A percentile compares a stretch with the other conserved stretches of the same genome.
These are phyloP conservation scores for Conticribra guillardii DNA, from an alignment of 108 stramenopile genomes.

Conservation along the genomic window DNA sequence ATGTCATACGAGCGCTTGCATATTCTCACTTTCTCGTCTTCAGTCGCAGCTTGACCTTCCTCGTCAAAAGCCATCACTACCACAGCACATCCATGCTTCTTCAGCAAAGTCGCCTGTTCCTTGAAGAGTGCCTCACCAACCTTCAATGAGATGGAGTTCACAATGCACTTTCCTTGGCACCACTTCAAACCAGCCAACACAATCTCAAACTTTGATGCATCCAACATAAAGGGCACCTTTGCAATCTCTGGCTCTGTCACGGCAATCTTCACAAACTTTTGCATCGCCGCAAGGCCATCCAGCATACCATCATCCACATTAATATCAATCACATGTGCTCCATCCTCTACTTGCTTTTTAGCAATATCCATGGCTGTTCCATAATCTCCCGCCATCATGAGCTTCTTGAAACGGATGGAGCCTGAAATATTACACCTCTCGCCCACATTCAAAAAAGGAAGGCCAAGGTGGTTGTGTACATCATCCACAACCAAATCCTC, in stretches of 20 bases:
- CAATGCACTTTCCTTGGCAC: constrained; percentile 97
- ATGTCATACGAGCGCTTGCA: constrained; percentile 99
- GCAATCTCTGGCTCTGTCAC: constrained; percentile 96
- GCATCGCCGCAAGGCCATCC: constrained; percentile 98
- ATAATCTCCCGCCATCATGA: constrained; percentile 97
- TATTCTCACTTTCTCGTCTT: constrained; percentile 96
- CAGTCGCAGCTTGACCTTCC: constrained; percentile 97
- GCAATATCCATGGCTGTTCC: constrained; percentile 97
- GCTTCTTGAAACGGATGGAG: constrained; percentile 94
- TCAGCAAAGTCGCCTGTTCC: constrained; percentile 93
- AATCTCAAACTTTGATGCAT: constrained; percentile 99
- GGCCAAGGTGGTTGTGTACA: constrained; percentile 90
- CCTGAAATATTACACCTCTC: constrained; percentile 98
- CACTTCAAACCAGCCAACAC: constrained; percentile 95
- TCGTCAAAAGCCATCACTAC: constrained; percentile 99
- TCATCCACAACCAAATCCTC: constrained; percentile 94
- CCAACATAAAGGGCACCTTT: constrained; percentile 98
- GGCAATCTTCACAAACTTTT: constrained; percentile 99
- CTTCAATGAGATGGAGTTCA: constrained; percentile 98
- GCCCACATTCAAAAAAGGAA: constrained; percentile 97
- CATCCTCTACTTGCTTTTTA: constrained; percentile 97
- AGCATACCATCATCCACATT: constrained; percentile 99
- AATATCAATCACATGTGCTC: constrained; percentile 98
- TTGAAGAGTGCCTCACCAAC: constrained; percentile 98
- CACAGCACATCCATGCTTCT: constrained; percentile 97